Base-by-base conservation (phyloP, 495 filamentous ascomycete genomes). In the Aspergillus hancockii region DNA sequence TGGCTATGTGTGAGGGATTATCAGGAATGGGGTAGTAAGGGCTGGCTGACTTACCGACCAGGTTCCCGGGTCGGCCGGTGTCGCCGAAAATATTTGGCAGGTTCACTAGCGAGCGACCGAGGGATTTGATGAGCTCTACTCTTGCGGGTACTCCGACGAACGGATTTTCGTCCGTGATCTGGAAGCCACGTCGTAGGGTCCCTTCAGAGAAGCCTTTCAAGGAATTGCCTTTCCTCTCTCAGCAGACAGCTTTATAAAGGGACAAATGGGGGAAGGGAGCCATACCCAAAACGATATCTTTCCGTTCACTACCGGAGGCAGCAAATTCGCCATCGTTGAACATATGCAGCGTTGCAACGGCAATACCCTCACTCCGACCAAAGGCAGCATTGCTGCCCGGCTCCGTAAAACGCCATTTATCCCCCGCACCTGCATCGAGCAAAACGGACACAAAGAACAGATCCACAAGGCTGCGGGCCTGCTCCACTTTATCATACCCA, bases 361-460 rank as follows among this genome's bases (percentile, higher is more conserved):
- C 83, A 41, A 86, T 82, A 13, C 83, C 83, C 57, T 86, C 83
- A 57, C 82, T 85, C n/a, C 83, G 69, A 7, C 68, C 74, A 53
- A 80, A 83, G 0, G 72, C 57, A 34, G 72, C 66, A 16, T 75
- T 80, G 8, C 75, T 79, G 34, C 71, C 74, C 8, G 81, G 79
- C 63, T 83, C 83, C 1, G 70, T 74, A 58, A 81, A 86, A 4
- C 70, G 70, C 92, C 92, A 96, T 25, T 77, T 73, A 14, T 88
- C 89, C 23, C 92, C 92, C 1, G 92, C 91, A 4, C 92, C 92
- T 4, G 92, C 92, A 71, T 96, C 92, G 6, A 96, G 83, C 45
- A 96, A 79, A 16, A 96, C 92, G n/a, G 91, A 93, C 55, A 95
- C 88, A 49, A 95, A 79, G 75, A 95, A 95, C 16, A 96, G 79